Evolutionary conservation across 306 rosid genomes (phyloP).

Genomic region (Inga oerstediana): DNA sequence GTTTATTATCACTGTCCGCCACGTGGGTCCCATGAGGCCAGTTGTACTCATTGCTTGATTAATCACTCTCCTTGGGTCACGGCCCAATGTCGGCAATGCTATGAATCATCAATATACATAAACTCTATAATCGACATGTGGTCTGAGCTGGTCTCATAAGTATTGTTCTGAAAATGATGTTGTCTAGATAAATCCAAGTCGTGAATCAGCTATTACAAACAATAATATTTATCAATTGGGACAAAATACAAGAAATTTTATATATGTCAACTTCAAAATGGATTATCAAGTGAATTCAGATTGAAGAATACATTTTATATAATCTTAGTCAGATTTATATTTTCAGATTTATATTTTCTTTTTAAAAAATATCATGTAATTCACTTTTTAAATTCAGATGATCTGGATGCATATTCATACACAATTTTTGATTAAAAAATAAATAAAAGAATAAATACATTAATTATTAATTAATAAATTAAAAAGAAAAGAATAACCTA

Average conservation of each 20-base stretch:
- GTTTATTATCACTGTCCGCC: background rate
- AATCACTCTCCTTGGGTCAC: background rate
- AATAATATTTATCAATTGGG: background rate
- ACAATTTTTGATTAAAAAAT: background rate
- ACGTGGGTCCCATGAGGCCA: background rate
- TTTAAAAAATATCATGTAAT: background rate
- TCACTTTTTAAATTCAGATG: background rate
- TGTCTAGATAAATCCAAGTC: background rate
- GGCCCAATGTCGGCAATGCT: slow-evolving; percentile 29
- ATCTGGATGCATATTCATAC: too few species aligned
- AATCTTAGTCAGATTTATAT: background rate
- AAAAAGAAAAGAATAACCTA: background rate
- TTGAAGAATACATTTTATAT: background rate
- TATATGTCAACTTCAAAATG: too few species aligned
- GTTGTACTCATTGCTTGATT: too few species aligned
- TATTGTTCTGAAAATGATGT: background rate
- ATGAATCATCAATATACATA: background rate
- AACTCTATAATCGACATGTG: too few species aligned
- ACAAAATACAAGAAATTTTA: background rate
- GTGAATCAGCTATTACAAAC: background rate
- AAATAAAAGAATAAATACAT: slow-evolving; percentile 36
- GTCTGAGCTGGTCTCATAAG: too few species aligned
- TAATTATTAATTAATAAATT: slow-evolving; percentile 29
- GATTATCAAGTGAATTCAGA: too few species aligned
- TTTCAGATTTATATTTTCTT: too few species aligned